Evolutionary conservation across 352 stramenopile species (phyloP), one percentile per base, ranked within the genome.

Genomic region (Phytopythium delawarense): DNA sequence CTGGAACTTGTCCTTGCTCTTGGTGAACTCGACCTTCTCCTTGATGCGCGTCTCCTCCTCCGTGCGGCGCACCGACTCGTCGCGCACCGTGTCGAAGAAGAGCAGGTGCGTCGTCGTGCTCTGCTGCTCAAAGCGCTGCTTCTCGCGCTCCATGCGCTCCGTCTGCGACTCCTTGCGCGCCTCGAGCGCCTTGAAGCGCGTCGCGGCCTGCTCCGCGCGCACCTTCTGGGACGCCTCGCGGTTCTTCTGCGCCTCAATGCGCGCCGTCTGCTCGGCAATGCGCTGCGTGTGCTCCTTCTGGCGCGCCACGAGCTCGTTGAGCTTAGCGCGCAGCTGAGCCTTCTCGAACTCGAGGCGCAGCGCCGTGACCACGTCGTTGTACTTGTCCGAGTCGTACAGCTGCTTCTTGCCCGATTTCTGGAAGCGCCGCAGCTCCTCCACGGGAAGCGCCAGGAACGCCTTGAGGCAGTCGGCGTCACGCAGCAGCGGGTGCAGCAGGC

Each of bases 21-120:
- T 93, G 57, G 81, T 91, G 64, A 95, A 95, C 71, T 95, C 86
- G 21, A 95, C 81, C 73, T 95, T 95, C 64, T 95, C 86, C 68
- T 91, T 91, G 49, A 85, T 72, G 20, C 83, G 86, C 7, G 76
- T 88, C 66, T 95, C 84, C 64, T 95, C 86, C 60, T 95, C 86
- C 0, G 75, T 88, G 60, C 83, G 79, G 48, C 86, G 84, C 35
- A 86, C 75, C 0, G 76, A 79, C 53, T 91, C 77, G 42, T 95
- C 86, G 3, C 72, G 78, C 44, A 91, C 78, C 0, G 84, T 90
- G 67, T 95, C 86, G 56, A 92, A 91, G 70, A 91, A 95, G 48
- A 95, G 70, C 49, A 95, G 90, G 75, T 92, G 78, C 1, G 80
- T 89, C 48, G 78, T 87, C 63, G 62, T 75, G 7, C 73, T 75